Evolutionary conservation across 164 flowering plant species (phyloP), one percentile per base, ranked within the genome.

Genomic region (Stephania japonica): DNA sequence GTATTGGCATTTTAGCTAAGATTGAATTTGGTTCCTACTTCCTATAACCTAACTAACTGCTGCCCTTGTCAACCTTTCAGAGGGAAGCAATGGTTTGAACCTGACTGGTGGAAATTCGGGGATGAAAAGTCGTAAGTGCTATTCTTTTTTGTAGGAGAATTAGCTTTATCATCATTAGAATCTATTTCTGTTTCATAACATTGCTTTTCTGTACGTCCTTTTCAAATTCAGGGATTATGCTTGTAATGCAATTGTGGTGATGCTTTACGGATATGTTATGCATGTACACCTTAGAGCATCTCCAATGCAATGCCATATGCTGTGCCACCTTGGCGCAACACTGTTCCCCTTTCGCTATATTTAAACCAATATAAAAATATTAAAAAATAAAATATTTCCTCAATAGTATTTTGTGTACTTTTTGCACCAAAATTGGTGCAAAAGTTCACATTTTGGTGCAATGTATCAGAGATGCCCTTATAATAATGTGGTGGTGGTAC

Each of bases 51-150:
- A 24, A 64, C 16, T 42, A 47, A 42, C 38, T 18, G 61, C 38
- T 26, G 25, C 44, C 56, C 8, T 68, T 65, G 21, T 19, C 59
- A 47, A 65, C 43, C 43, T 87, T 83, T 63, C 92, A 96, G 99
- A 90, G 97, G 97, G 74, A 93, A 80, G 77, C 76, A 81, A 19
- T 96, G 99, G 99, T 96, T 90, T 82, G 98, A 96, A 74, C 98
- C 99, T 49, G 97, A 93, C 0, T 96, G 99, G 98, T 93, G 99
- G 99, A 96, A 93, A 80, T 96, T 96, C 80, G 99, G 99, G 25
- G 97, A 96, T 82, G 86, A 85, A 75, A 92, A 91, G 80, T 78
- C 91, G 99, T 95, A 88, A 90, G 97, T 87, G 63, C 63, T 5
- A 18, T 56, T 56, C 23, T 5, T 56, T 56, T 25, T 27, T n/a